Conservation (phyloP, 2,329 filamentous ascomycete species). For the Trichoderma cornu-damae region DNA sequence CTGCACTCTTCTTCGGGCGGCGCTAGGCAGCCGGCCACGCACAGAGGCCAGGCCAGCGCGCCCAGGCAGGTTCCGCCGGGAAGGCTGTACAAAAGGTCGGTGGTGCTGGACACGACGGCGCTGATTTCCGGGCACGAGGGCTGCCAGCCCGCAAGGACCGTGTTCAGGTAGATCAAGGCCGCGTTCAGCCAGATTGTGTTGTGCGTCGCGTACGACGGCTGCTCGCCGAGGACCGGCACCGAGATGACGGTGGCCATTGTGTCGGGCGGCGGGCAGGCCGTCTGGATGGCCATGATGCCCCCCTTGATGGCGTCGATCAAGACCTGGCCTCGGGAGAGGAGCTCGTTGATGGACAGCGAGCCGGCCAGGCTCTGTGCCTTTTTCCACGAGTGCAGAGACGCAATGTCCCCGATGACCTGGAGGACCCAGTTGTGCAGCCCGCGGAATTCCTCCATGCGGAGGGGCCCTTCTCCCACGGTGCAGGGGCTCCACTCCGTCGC, state of each 20-base stretch:
- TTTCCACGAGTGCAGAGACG: constrained; percentile 53
- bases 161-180: constrained; percentile 43
- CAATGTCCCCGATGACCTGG: constrained; percentile 49
- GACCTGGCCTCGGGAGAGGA: constrained; percentile 41
- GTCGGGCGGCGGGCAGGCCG: not conserved
- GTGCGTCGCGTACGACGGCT: constrained; percentile 26
- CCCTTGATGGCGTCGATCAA: constrained; percentile 38
- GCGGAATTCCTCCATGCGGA: constrained; percentile 47
- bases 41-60: constrained; percentile 39
- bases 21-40: constrained; percentile 39
- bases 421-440: constrained; percentile 56
- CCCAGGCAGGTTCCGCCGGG: constrained; percentile 31
- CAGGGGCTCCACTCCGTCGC: constrained; percentile 19
- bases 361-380: constrained; percentile 40
- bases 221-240: constrained; percentile 21
- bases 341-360: constrained; percentile 41
- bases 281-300: constrained; percentile 31
- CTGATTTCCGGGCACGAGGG: constrained; percentile 41
- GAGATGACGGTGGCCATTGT: constrained; percentile 18
- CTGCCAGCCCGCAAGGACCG: constrained; percentile 49
- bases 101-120: constrained; percentile 30
- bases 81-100: constrained; percentile 32
- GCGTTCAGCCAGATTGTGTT: constrained; percentile 46
- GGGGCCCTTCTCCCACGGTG: constrained; percentile 26
- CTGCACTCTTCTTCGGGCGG: constrained; percentile 37